Percentiles rank a stretch among this genome's conserved stretches.
Evolutionary conservation across 2,329 filamentous ascomycete species (phyloP).

Genomic region (Fusarium pseudoanthophilum): DNA sequence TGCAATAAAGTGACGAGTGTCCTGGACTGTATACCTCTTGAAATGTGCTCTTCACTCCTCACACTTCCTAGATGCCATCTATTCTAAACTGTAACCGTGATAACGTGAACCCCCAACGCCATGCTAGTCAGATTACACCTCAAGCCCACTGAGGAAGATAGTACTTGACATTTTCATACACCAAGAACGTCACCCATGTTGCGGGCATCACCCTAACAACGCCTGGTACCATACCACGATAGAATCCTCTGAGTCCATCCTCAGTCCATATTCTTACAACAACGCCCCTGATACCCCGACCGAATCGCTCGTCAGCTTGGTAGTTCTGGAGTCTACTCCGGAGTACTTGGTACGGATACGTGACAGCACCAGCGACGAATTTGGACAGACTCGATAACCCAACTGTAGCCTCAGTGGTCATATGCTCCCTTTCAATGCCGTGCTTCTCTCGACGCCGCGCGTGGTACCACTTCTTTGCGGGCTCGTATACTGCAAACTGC

Average conservation of each 20-base stretch:
- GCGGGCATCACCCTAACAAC: constrained; percentile 91
- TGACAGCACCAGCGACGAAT: constrained; percentile 86
- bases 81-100: constrained; percentile 4
- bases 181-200: constrained; percentile 95
- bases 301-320: constrained; percentile 79
- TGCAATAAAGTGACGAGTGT: neutral
- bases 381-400: constrained; percentile 83
- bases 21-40: neutral
- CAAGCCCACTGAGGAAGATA: constrained; percentile 65
- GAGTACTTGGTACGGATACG: constrained; percentile 95
- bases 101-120: neutral
- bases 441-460: constrained; percentile 49
- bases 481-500: constrained; percentile 96
- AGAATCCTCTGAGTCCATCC: constrained; percentile 87
- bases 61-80: neutral
- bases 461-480: constrained; percentile 67
- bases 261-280: constrained; percentile 78
- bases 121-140: neutral
- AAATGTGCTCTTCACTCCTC: neutral
- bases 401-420: constrained; percentile 82
- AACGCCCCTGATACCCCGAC: constrained; percentile 76
- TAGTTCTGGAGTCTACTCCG: constrained; percentile 90
- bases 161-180: constrained; percentile 92
- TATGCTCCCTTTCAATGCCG: constrained; percentile 41
- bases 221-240: constrained; percentile 89